Base-by-base conservation (phyloP, 2,329 filamentous ascomycete genomes). In the Fusarium pseudoanthophilum region DNA sequence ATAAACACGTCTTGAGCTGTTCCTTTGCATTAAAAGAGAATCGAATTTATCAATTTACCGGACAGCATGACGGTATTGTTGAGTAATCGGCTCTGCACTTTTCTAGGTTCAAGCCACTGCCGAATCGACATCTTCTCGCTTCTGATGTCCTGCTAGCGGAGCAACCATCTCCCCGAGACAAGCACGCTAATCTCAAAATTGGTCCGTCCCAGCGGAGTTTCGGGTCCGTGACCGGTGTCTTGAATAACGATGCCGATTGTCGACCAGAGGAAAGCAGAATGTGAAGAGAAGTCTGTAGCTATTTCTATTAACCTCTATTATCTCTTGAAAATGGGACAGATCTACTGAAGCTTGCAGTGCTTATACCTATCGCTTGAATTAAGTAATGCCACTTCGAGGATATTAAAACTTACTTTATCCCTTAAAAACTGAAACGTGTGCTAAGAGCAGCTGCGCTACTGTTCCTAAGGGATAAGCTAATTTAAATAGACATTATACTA, bases 251-350 rank as follows among this genome's bases (percentile, higher is more conserved):
- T 11, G 10, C 26, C 45, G 20, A 16, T 3, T 4, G 2, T 30
- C 7, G 2, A 8, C 11, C 5, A 0, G 10, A n/a, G 8, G 4
- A 16, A 11, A 11, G 26, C 5, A 46, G 43, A 2, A 2, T 5
- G 2, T 15, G 6, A 3, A 28, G 2, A 28, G 8, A 46, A 11
- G 9, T 4, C 4, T 46, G 1, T 15, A 15, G 9, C 4, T 13
- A 1, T 46, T 1, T 16, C 16, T 26, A 13, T 11, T 32, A 32
- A 32, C 30, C 11, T 32, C 30, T 13, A 11, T 32, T 32, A 4
- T 32, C 3, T 32, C 11, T 32, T 11, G 30, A 32, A 32, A 32
- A 4, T 4, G 30, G 30, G 30, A 32, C 30, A 32, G 30, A 32
- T 1, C 11, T 32, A 32, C 11, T 32, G 11, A 32, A 32, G 30